Base-by-base conservation (phyloP, 2,329 filamentous ascomycete genomes). In the Chaetomium sp. region DNA sequence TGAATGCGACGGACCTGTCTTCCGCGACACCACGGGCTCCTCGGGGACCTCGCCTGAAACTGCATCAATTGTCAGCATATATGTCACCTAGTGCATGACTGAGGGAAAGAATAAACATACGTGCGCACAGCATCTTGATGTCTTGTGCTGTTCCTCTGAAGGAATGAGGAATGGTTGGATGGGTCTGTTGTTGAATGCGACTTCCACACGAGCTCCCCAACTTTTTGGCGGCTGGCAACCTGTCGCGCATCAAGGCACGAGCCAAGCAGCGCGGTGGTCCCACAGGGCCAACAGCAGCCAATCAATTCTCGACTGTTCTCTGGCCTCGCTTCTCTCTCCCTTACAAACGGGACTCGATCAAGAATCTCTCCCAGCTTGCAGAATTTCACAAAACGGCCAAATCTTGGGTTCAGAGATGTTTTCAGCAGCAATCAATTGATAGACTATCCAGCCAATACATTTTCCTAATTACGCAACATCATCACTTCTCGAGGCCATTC, bases 21-120 rank as follows among this genome's bases (percentile, higher is more conserved):
- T 96, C 78, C 91, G 90, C 75, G 95, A 99, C 74, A 93, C 91
- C 71, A 98, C 94, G 63, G 95, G 93, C 80, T 93, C 90, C 81
- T 97, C 91, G 70, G 95, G 94, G 81, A 92, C 89, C 85, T 97
- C 94, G 80, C 95, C 95, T 68, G 95, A 99, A 79, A 99, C 94
- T 96, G 74, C 62, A 66, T 60, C 31, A 59, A 60, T 63, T 42
- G 63, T 69, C 35, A 72, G 68, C 60, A 33, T 19, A 7, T 8
- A 7, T 7, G 42, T 1, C n/a, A 21, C 19, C n/a, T 21, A n/a
- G 19, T 4, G 9, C 35, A 38, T 38, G 3, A 19, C 9, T 21
- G 38, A n/a, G 38, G 38, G 38, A 10, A 9, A 21, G 1, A 12
- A 1, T 1, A 4, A 4, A 66, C 71, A 27, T 71, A 73, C 71